Evolutionary conservation across 768 basidiomycete genomes (phyloP).

Genomic region (Suillus lakei): DNA sequence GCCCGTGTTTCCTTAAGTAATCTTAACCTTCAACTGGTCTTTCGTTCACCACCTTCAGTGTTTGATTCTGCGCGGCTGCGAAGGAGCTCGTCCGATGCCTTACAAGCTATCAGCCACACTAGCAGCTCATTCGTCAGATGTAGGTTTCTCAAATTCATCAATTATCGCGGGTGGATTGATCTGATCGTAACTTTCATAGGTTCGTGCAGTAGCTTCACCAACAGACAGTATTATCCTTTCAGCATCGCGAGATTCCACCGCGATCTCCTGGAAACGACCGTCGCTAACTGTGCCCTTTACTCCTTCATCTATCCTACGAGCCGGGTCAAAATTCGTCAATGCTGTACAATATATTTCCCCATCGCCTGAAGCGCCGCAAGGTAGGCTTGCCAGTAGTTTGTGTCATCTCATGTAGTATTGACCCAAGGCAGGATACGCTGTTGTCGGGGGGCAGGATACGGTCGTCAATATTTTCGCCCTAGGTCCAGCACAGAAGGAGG

Average conservation of each 20-base stretch:
- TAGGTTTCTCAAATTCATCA: conserved; percentile 42
- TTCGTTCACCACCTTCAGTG: neutral
- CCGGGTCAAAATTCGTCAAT: conserved; percentile 80
- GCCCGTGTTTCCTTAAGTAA: neutral
- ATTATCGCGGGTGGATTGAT: conserved; percentile 14
- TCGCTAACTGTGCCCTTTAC: conserved; percentile 54
- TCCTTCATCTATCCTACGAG: conserved; percentile 57
- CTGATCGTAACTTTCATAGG: conserved; percentile 51
- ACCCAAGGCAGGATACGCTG: conserved; percentile 67
- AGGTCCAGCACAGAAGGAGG: conserved; percentile 54
- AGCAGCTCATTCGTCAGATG: conserved; percentile 73
- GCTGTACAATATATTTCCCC: conserved; percentile 79
- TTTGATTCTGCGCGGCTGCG: conserved; percentile 7
- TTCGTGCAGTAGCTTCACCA: conserved; percentile 81
- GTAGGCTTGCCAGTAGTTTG: conserved; percentile 42
- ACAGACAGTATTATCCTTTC: conserved; percentile 81
- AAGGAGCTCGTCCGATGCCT: conserved; percentile 49
- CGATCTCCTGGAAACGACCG: conserved; percentile 80
- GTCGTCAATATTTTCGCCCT: conserved; percentile 85
- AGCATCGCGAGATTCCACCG: conserved; percentile 89
- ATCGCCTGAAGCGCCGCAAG: conserved; percentile 69
- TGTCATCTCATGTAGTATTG: conserved; percentile 13
- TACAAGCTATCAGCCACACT: conserved; percentile 82
- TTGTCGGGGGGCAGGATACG: conserved; percentile 89
- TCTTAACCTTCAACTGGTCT: neutral